Evolutionary conservation across 305 asterid species (phyloP).

Genomic region (Fraxinus platypoda): DNA sequence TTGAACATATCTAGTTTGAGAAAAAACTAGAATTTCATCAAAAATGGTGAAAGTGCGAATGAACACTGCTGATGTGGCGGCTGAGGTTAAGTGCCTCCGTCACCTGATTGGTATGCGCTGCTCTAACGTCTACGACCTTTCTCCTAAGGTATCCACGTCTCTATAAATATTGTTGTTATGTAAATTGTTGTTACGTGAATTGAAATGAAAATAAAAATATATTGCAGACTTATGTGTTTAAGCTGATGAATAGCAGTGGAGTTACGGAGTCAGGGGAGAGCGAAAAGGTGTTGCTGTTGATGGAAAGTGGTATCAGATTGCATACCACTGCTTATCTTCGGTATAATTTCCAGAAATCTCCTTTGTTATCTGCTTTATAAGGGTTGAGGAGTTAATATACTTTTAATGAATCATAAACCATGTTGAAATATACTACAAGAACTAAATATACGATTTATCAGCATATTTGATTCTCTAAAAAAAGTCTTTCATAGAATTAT

Average conservation of each 20-base stretch:
- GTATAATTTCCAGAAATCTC: conserved; percentile 32
- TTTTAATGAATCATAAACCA: neutral
- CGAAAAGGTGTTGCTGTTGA: conserved; percentile 84
- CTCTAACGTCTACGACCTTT: conserved; percentile 91
- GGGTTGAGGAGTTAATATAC: neutral
- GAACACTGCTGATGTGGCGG: conserved; percentile 99
- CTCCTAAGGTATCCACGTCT: conserved; percentile 59
- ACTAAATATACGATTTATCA: neutral
- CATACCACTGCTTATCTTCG: conserved; percentile 92
- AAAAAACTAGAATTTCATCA: neutral
- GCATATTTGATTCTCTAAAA: neutral
- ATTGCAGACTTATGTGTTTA: conserved; percentile 86
- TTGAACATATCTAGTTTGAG: neutral
- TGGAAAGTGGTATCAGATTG: conserved; percentile 95
- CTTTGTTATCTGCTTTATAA: neutral
- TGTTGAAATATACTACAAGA: neutral
- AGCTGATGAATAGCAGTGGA: conserved; percentile 97
- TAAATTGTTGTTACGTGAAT: neutral
- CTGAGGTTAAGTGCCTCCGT: conserved; percentile 95
- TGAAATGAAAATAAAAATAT: conserved; percentile 6
- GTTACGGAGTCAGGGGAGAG: conserved; percentile 95
- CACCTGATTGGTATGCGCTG: conserved; percentile 97
- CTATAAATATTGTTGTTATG: neutral
- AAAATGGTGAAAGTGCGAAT: conserved; percentile 96
- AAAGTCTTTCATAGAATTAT: neutral